Evolutionary conservation across 805 yeast genomes (phyloP), one percentile per base, ranked within the genome.

Genomic region (Schwanniomyces yamadae): DNA sequence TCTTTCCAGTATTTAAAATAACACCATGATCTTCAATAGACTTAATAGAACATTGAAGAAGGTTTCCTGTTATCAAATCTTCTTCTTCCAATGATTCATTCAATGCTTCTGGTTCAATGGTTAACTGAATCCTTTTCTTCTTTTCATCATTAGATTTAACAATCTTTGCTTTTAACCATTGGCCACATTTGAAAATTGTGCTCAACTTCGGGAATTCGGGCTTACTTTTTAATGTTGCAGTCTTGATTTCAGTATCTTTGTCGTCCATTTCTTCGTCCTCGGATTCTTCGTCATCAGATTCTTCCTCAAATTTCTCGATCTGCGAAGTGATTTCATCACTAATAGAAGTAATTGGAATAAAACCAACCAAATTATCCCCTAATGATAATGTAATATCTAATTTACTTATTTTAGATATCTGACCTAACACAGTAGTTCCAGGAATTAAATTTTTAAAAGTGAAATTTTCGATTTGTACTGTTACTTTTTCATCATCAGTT

Each of bases 11-110:
- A 48, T 82, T 83, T 28, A 91, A 62, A 38, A 86, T 77, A 16
- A 80, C 75, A 62, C 99, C 99, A 57, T 88, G 96, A 57, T 93
- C 99, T 70, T 93, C 98, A 16, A 86, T 62, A 31, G 95, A 82
- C 42, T 71, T 73, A 15, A 93, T 79, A 2, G 86, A 70, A 16
- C 80, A 90, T 61, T 93, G 99, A 2, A 93, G 54, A 4, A 83
- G 54, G 40, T 76, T 69, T 28, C 87, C 88, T 18, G 69, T 50
- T 5, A 67, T 61, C 32, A 85, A 60, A 55, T 89, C 97, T 29
- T 82, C 89, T 4, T 68, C 75, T 36, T 67, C 74, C 39, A 89
- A 62, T 10, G 63, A 41, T 14, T 71, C 66, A 54, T 93, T 93
- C 9, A 84, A 87, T 28, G 65, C 63, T 31, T 75, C 70, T 6